Base-by-base conservation (phyloP, 208 protist genomes). In the Leishmania lainsoni region DNA sequence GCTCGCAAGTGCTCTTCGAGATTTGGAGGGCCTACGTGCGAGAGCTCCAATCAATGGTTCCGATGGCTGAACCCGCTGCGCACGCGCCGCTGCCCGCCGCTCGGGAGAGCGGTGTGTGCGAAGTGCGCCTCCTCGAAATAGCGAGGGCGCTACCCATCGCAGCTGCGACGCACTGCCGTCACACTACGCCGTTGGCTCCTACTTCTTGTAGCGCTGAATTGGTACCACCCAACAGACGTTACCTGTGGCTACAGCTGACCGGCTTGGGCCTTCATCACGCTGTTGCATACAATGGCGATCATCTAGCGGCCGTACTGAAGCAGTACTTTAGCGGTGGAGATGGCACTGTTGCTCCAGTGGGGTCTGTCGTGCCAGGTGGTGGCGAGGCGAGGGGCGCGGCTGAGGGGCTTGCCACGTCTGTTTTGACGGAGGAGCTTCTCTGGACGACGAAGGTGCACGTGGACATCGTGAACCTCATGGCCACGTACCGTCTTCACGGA, bases 261-360 rank as follows among this genome's bases (percentile, higher is more conserved):
- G 77, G 84, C 3, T 68, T 93, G 58, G 82, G 76, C 32, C 73
- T 93, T n/a, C 76, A 81, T 51, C 90, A 93, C 79, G 83, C 85
- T 32, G 71, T 87, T 2, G 72, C 86, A 58, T 86, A 90, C 77
- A 89, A 89, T 59, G 90, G 90, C 20, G 90, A 93, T 70, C 72
- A 87, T 61, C 89, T 90, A 72, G 70, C 87, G 5, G 88, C 90
- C 54, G 85, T 89, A 45, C 61, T 93, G 39, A 51, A 86, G 45
- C 91, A 91, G 29, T 93, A 83, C 79, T 90, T 93, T 45, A 84
- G 48, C 80, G 63, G 39, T 26, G 71, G 79, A 12, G 79, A 59
- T 8, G 17, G 48, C 45, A 75, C 59, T 29, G 76, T 48, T 20
- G 32, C 74, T 5, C 35, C 63, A 39, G 52, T 49, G 22, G 69